Evolutionary conservation across 306 rosid species (phyloP).

Genomic region (Fragaria iinumae): DNA sequence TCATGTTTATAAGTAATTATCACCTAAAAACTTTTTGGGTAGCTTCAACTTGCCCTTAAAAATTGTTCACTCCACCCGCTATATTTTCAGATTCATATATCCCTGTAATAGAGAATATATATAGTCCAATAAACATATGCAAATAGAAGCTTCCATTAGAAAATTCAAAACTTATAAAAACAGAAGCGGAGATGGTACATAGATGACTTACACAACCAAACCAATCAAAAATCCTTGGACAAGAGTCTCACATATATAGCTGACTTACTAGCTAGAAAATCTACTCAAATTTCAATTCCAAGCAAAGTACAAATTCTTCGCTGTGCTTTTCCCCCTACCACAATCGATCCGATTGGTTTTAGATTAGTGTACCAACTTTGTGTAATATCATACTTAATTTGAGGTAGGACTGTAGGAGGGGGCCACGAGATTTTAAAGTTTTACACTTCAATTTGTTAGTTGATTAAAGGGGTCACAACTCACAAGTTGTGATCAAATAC

Average conservation of each 20-base stretch:
- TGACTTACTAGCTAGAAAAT: background rate
- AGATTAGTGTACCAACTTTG: constrained; percentile 21
- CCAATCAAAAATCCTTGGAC: background rate
- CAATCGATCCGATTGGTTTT: constrained; percentile 25
- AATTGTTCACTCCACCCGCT: constrained; percentile 1
- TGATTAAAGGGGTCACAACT: constrained; percentile 7
- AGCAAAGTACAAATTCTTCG: constrained; percentile 19
- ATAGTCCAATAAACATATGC: background rate
- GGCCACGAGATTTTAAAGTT: background rate
- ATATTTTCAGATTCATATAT: background rate
- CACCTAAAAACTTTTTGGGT: background rate
- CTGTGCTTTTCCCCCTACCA: constrained; percentile 25
- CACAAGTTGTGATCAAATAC: constrained; percentile 31
- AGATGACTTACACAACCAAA: background rate
- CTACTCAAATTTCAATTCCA: no score
- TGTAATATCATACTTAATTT: constrained; percentile 20
- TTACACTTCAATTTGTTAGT: background rate
- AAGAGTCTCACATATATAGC: background rate
- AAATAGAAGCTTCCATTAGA: background rate
- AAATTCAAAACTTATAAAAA: background rate
- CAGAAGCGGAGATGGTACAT: background rate
- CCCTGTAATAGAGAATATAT: background rate
- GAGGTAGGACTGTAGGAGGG: background rate
- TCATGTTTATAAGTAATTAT: background rate
- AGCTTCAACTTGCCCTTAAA: background rate